phyloP scores from a whole-genome alignment of 176 grass and related monocot species.

The Paspalum vaginatum region DNA sequence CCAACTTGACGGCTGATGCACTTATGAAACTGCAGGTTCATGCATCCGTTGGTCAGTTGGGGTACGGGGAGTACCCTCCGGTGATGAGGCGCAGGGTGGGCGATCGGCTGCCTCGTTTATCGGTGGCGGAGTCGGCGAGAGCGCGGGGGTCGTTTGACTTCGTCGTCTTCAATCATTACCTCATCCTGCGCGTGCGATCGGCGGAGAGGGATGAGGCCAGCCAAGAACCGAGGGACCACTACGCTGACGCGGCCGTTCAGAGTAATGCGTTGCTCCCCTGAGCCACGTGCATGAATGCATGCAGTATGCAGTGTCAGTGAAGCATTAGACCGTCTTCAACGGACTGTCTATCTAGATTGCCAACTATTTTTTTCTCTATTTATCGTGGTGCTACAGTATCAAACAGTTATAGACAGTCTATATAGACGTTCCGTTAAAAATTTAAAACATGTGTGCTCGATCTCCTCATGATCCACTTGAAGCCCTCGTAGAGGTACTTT shows the following conservation, averaged over 20 bases:
- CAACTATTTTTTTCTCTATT: too few species aligned
- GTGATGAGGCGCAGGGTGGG: constrained; percentile 63
- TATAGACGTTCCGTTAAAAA: too few species aligned
- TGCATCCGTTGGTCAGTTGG: constrained; percentile 73
- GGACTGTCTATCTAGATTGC: too few species aligned
- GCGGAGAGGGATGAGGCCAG: neutral
- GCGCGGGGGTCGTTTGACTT: constrained; percentile 69
- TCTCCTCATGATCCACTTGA: neutral
- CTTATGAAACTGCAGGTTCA: constrained; percentile 60
- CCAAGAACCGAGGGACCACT: constrained; percentile 45
- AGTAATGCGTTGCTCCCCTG: constrained; percentile 2
- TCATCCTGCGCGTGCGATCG: constrained; percentile 15
- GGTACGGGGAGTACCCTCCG: constrained; percentile 67
- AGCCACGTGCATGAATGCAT: too few species aligned
- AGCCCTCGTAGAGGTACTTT: neutral
- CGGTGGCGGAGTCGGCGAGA: constrained; percentile 45
- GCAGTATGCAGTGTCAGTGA: too few species aligned
- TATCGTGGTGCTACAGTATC: too few species aligned
- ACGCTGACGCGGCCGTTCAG: constrained; percentile 45
- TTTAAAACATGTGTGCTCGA: too few species aligned
- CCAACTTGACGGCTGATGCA: too few species aligned
- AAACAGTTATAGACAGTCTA: too few species aligned
- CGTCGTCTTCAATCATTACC: constrained; percentile 77
- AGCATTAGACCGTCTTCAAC: too few species aligned
- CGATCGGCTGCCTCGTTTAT: constrained; percentile 47